Base-by-base conservation (phyloP, 1,284 basidiomycete genomes). In the Cryptococcus deneoformans region DNA sequence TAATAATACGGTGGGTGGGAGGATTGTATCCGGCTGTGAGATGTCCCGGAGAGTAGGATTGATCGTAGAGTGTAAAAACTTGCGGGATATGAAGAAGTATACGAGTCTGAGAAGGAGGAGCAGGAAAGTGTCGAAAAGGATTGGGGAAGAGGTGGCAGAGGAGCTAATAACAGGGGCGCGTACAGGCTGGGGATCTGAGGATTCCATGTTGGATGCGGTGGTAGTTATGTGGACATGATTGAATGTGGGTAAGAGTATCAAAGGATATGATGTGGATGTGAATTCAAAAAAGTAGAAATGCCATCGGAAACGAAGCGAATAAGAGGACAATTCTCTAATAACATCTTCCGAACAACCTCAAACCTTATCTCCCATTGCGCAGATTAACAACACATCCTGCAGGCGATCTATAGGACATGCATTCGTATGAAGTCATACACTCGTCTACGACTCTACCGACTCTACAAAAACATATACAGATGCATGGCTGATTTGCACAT, bases 41-140 rank as follows among this genome's bases (percentile, higher is more conserved):
- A 76, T 62, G 14, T 72, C 65, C 36, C 72, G 65, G 4, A 77
- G 64, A 2, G 76, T 73, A 1, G 76, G 76, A 20, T 65, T 70
- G 39, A 79, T 60, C 5, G 73, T 68, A 10, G 63, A 57, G 14
- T 65, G 61, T 16, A 79, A 70, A 65, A 77, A 77, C 16, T 68
- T 61, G 8, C 76, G 66, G 6, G 75, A 71, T 39, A 73, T 56
- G 50, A 75, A 57, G 52, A 75, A 77, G 61, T 70, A 75, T 38
- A 67, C 64, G 2, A 66, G 36, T 14, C 77, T 67, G 4, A 76
- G 54, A 51, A 53, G 47, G 53, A 78, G 24, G 46, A 78, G 66
- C 48, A 77, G 36, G 35, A 68, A 40, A 6, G 76, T 73, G 61
- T 79, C 77, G 53, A 77, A 51, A 10, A 75, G 56, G 43, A 77